Evolutionary conservation across 1,284 basidiomycete species (phyloP), one percentile per base, ranked within the genome.

Genomic region (Malassezia equina): DNA sequence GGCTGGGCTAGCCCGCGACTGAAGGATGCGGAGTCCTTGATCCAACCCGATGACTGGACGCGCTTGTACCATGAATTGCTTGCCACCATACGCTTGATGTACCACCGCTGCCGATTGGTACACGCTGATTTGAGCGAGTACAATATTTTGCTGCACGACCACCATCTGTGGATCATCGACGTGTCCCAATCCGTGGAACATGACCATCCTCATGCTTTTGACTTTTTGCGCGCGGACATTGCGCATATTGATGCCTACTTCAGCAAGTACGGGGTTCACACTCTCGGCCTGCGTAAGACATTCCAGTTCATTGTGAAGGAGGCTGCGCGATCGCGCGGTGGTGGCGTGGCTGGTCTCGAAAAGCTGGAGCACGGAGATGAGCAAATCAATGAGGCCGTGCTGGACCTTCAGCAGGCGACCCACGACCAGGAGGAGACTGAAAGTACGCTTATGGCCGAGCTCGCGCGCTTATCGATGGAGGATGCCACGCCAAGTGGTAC

Each of bases 181-280:
- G 94, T 99, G 58, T 94, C 90, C 2, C 94, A 99, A 76, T 90
- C 88, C 51, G 93, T 99, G 39, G 94, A 99, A 71, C 91, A 96
- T 69, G 93, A 98, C 75, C 94, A 99, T 70, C 93, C 93, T 0
- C 81, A 85, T 33, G 89, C 71, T 7, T 72, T 66, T 48, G 93
- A 99, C 75, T 99, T 99, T 76, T 79, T 99, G 43, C 84, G 93
- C 27, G 84, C 81, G 36, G 94, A 99, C 76, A 81, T 99, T 47
- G 84, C 83, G 63, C 96, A 98, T 74, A 80, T 93, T 34, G 90
- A 96, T 61, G 89, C 90, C 36, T 98, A 88, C 75, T 99, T 96
- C 75, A 79, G 80, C 1, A 66, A 65, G 43, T 79, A 83, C 58
- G 80, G 84, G 21, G 88, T 88, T 0, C 76, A 69, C 39, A 86